Evolutionary conservation across 2,329 filamentous ascomycete species (phyloP).

Genomic region (Hymenoscyphus repandus): DNA sequence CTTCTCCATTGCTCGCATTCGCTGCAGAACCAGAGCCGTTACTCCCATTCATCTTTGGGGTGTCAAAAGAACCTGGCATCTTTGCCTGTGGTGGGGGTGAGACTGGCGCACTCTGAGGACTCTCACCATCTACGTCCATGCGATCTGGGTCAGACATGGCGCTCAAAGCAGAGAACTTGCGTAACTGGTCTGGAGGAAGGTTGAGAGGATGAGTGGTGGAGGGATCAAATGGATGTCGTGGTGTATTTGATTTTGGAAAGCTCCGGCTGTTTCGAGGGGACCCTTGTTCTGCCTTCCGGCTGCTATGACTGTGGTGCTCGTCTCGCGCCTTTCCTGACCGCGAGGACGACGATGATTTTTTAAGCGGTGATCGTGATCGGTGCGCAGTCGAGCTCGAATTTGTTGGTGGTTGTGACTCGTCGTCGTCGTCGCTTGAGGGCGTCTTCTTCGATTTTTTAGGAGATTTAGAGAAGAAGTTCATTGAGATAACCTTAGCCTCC

Average conservation of each 20-base stretch:
- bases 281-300: constrained; percentile 20
- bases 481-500: constrained; percentile 11
- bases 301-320: constrained; percentile 18
- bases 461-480: constrained; percentile 34
- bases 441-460: constrained; percentile 32
- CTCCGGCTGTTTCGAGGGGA: constrained; percentile 28
- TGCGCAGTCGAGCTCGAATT: constrained; percentile 13
- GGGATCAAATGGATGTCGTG: constrained; percentile 47
- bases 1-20: constrained; percentile 32
- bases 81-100: constrained; percentile 49
- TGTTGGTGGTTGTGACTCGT: constrained; percentile 14
- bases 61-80: constrained; percentile 36
- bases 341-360: constrained; percentile 25
- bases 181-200: constrained; percentile 81
- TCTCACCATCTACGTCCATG: constrained; percentile 74
- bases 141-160: constrained; percentile 49
- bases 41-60: constrained; percentile 41
- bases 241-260: constrained; percentile 22
- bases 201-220: constrained; percentile 84
- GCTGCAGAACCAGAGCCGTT: constrained; percentile 27
- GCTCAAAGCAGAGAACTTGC: constrained; percentile 66
- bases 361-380: constrained; percentile 27
- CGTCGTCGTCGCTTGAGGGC: constrained; percentile 25
- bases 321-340: constrained; percentile 26
- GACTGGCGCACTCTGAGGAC: constrained; percentile 40